Evolutionary conservation across 2,329 filamentous ascomycete species (phyloP).

Genomic region (Tolypocladium ophioglossoides): DNA sequence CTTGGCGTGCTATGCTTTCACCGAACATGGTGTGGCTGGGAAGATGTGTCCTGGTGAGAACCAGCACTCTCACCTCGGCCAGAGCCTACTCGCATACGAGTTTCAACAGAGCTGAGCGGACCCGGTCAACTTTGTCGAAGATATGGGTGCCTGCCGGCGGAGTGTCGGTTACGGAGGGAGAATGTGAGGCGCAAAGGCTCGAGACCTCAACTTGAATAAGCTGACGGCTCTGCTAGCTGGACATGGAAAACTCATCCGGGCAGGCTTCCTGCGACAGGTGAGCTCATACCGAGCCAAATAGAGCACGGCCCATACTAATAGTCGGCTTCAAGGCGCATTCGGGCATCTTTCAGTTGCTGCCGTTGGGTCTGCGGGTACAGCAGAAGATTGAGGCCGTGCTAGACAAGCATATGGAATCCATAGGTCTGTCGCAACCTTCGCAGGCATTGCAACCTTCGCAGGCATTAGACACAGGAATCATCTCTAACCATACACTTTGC

Average conservation of each 20-base stretch:
- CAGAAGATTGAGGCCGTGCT: constrained; percentile 78
- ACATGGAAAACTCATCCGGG: constrained; percentile 56
- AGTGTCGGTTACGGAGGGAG: constrained; percentile 45
- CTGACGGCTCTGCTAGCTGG: constrained; percentile 34
- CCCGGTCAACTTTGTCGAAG: constrained; percentile 44
- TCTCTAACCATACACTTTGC: not conserved
- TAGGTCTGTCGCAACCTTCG: constrained; percentile 39
- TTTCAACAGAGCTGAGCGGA: constrained; percentile 21
- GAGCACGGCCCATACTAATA: not conserved
- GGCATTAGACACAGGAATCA: not conserved
- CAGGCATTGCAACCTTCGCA: not conserved
- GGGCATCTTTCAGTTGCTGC: constrained; percentile 86
- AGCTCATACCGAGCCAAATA: constrained; percentile 9
- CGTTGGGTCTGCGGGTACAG: constrained; percentile 76
- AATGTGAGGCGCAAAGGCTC: constrained; percentile 29
- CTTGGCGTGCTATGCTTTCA: constrained; percentile 7
- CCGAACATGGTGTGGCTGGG: constrained; percentile 7
- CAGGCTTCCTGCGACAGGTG: constrained; percentile 65
- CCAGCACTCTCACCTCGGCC: constrained; percentile 3
- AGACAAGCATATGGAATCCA: constrained; percentile 74
- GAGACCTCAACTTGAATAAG: not conserved
- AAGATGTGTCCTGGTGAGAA: constrained; percentile 4
- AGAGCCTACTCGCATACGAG: constrained; percentile 12
- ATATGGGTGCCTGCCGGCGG: constrained; percentile 74
- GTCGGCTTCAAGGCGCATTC: constrained; percentile 55